Conservation (phyloP, 2,329 filamentous ascomycete species). For the Fusarium oligoseptatum region DNA sequence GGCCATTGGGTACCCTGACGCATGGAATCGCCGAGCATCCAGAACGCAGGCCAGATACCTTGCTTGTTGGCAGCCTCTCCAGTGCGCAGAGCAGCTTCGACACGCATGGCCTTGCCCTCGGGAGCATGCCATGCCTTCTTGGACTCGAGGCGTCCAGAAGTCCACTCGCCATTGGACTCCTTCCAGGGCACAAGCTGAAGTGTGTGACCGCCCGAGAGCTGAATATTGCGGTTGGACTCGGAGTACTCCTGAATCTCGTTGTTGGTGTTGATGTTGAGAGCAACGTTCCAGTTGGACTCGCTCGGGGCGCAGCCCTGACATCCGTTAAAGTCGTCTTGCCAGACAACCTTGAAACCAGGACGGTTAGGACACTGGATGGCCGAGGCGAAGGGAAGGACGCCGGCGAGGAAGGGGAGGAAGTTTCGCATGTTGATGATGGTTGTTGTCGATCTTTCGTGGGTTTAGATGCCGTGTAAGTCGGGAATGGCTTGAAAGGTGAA, state of each 20-base stretch:
- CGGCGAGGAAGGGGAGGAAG: constrained; percentile 37
- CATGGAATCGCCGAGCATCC: constrained; percentile 63
- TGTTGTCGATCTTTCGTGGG: background rate
- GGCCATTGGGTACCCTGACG: constrained; percentile 63
- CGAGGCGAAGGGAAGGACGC: constrained; percentile 43
- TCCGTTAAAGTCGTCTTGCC: constrained; percentile 62
- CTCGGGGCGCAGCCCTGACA: constrained; percentile 54
- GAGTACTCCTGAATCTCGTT: constrained; percentile 64
- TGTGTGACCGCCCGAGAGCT: constrained; percentile 64
- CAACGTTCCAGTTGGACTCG: constrained; percentile 60
- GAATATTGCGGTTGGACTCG: constrained; percentile 59
- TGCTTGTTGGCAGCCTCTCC: constrained; percentile 57
- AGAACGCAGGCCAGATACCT: constrained; percentile 68
- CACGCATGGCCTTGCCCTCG: constrained; percentile 56
- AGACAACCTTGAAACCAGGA: constrained; percentile 57
- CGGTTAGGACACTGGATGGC: constrained; percentile 56
- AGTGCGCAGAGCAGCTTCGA: constrained; percentile 61
- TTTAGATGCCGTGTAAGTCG: constrained; percentile 19
- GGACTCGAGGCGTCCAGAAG: constrained; percentile 64
- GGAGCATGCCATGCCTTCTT: constrained; percentile 60
- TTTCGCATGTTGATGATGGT: constrained; percentile 41
- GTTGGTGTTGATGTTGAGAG: constrained; percentile 61
- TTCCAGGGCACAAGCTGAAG: constrained; percentile 64
- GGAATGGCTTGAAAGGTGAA: constrained; percentile 13
- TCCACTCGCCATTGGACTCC: constrained; percentile 58